Evolutionary conservation across 495 filamentous ascomycete species (phyloP).

Genomic region (Xylaria curta): DNA sequence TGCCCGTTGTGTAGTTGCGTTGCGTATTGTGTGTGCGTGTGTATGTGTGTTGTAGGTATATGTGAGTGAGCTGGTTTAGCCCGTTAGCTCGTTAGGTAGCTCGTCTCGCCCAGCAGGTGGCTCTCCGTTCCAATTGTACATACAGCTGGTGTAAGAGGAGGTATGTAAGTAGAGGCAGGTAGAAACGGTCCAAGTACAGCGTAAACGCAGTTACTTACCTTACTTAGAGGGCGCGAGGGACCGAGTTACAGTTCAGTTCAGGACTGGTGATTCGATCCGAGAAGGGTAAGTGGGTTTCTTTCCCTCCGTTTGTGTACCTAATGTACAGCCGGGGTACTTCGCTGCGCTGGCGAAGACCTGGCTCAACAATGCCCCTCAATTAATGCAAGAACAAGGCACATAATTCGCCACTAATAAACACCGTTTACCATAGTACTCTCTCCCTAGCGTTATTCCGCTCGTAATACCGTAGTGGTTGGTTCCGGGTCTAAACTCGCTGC

Average conservation of each 20-base stretch:
- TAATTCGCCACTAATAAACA: conserved; percentile 9
- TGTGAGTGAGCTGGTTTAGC: not conserved
- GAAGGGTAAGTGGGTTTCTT: not conserved
- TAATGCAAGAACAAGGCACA: not conserved
- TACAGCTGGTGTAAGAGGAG: too few relatives aligned
- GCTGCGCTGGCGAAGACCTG: not conserved
- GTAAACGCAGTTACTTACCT: not conserved
- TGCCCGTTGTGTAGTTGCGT: conserved; percentile 3
- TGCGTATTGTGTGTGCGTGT: not conserved
- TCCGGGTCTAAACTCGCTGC: not conserved
- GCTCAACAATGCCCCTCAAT: conserved; percentile 24
- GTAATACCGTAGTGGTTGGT: not conserved
- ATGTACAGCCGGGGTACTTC: not conserved
- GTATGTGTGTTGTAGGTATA: too few relatives aligned
- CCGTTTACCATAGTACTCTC: not conserved
- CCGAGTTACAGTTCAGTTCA: not conserved
- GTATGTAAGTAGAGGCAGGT: not conserved
- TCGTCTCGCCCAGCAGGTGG: conserved; percentile 2
- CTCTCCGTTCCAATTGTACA: not conserved
- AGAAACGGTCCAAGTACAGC: not conserved
- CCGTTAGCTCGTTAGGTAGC: conserved; percentile 8
- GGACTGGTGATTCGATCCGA: conserved; percentile 14
- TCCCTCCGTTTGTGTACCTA: conserved; percentile 5
- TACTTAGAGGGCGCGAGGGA: not conserved
- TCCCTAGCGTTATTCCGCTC: not conserved